These are phyloP conservation scores for Xylariales sp. DNA, from an alignment of 2,329 filamentous ascomycete species.

Conservation along the genomic window DNA sequence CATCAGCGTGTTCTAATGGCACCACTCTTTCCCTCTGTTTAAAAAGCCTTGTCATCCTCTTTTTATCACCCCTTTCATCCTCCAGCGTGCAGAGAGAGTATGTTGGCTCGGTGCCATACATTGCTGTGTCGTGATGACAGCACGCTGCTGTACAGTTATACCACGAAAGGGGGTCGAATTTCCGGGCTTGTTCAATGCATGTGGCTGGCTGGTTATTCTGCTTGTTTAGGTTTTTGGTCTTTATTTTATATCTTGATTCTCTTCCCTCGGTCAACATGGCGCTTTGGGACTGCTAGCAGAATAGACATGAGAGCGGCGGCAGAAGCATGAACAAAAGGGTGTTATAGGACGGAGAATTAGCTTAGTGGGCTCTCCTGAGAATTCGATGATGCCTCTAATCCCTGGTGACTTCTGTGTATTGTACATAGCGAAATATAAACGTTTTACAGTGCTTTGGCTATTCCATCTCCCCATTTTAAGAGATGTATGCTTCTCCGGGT, in stretches of 20 bases:
- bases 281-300: no score
- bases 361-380: no score
- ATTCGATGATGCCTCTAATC: no score
- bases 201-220: background rate
- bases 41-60: constrained; percentile 11
- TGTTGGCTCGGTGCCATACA: no score
- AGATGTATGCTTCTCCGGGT: constrained; percentile 22
- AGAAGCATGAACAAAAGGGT: no score
- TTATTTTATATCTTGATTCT: background rate
- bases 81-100: no score
- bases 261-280: background rate
- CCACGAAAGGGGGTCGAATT: no score
- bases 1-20: constrained; percentile 85
- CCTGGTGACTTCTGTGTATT: constrained; percentile 23
- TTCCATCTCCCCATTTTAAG: no score
- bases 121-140: no score
- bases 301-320: no score
- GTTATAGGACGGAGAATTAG: no score
- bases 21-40: constrained; percentile 7
- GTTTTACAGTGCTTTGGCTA: constrained; percentile 7
- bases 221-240: background rate
- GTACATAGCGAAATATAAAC: constrained; percentile 30
- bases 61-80: background rate
- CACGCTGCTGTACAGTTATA: no score
- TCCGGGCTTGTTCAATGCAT: constrained; percentile 4